Evolutionary conservation across 345 rosid species (phyloP), one percentile per base, ranked within the genome.

Genomic region (Pugionium cornutum): DNA sequence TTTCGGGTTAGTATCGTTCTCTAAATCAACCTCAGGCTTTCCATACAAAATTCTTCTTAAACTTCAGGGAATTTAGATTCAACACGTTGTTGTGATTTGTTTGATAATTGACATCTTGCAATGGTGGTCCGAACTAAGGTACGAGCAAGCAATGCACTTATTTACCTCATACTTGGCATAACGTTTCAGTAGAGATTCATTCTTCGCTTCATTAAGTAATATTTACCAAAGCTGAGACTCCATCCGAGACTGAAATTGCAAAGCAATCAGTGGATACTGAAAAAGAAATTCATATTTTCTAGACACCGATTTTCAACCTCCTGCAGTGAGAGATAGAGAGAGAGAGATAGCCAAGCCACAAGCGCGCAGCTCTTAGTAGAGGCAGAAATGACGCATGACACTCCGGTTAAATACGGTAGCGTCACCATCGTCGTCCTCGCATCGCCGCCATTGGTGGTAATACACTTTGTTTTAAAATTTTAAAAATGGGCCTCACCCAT

Each of bases 11-110:
- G 66, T 74, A 31, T 62, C 60, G 34, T 32, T 66, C 35, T 77
- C 70, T 91, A 79, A 83, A 44, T 80, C 89, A 64, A 86, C 81
- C 86, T 94, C 92, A 64, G 99, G 99, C 73, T 94, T 94, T 69
- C 99, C 99, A 72, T 87, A 79, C 58, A 68, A 58, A 18, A 57
- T 87, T 94, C 81, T 80, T 91, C 75, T 71, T 76, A 72, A 94
- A 94, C 78, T 77, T 79, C 79, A 94, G 76, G 66, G 83, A 77
- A 32, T 77, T 61, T 43, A 96, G 92, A 84, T 84, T 61, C 2
- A 66, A 72, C 88, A 53, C 96, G 18, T 18, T 18, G 27, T 52
- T 77, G 70, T 68, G 58, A 58, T 82, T 77, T 64, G 68, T 70
- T 78, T 79, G 94, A 79, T 87, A 18, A 18, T 18, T 18, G 18